Evolutionary conservation across 306 rosid species (phyloP), one percentile per base, ranked within the genome.

Genomic region (Hippophae gyantsensis): DNA sequence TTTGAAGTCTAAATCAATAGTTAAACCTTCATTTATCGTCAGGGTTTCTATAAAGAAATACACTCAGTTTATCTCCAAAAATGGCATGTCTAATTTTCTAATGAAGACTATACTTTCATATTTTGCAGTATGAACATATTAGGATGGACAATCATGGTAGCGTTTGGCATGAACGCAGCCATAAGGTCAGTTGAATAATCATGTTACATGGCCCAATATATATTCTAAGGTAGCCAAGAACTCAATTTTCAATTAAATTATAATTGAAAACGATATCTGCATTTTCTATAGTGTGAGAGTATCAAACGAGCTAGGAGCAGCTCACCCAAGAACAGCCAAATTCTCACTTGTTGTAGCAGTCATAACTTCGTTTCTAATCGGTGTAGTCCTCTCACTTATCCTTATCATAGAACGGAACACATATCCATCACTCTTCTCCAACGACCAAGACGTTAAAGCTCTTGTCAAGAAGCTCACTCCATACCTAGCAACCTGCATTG

Each of bases 271-370:
- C 0, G n/a, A 45, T 9, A 14, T 51, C 38, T 32, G 38, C 38
- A 32, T 2, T 32, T 56, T 32, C 2, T 47, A 76, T 81, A 90
- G 97, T 48, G 97, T 90, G 73, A 76, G 97, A 54, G 89, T 90
- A 18, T 90, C 97, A 6, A 90, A 90, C 58, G 97, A 90, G 73
- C 52, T 90, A n/a, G 97, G 97, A 0, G 97, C 89, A 58, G 68
- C 60, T 27, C 97, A 87, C 51, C 95, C 97, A 46, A 84, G 95
- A 79, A 69, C 90, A 5, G 95, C 95, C 9, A 84, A 45, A 45
- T 45, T 45, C 48, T 10, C 48, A 45, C 48, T 45, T 45, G 7
- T 45, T 8, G 48, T 45, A 45, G 48, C 48, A 45, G 48, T 45
- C 12, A 45, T 6, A 45, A 45, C 48, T 7, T 45, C 8, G 48